A percentile compares a stretch with the other conserved stretches of the same genome.
phyloP scores from a whole-genome alignment of 2,329 filamentous ascomycete genomes.

The Fusarium sp. region DNA sequence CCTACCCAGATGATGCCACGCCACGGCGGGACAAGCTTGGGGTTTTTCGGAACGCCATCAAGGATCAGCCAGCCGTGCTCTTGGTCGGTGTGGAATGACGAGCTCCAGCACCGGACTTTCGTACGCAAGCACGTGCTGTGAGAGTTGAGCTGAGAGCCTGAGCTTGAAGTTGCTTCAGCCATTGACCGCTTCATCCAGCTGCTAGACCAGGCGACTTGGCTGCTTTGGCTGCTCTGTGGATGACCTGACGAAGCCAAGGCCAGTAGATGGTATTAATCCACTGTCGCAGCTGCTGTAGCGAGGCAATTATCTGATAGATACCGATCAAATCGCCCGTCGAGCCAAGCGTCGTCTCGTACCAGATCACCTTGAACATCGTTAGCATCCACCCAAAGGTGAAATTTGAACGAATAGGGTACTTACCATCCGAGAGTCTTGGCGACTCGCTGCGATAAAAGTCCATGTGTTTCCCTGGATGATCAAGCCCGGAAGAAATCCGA shows the following conservation, averaged over 20 bases:
- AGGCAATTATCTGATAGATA: constrained; percentile 6
- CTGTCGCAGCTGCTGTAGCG: constrained; percentile 6
- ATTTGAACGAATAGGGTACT: neutral
- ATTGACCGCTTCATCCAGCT: neutral
- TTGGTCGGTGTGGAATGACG: too few relatives aligned
- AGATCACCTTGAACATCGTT: neutral
- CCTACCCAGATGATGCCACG: too few relatives aligned
- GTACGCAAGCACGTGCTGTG: too few relatives aligned
- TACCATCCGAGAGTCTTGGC: constrained; percentile 3
- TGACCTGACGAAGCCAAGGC: neutral
- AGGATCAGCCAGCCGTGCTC: too few relatives aligned
- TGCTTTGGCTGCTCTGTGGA: neutral
- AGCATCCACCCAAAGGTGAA: neutral
- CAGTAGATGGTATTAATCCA: neutral
- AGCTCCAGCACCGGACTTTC: too few relatives aligned
- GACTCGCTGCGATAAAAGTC: constrained; percentile 5
- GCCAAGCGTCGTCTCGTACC: constrained; percentile 1
- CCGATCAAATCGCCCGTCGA: constrained; percentile 5
- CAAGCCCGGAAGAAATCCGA: constrained; percentile 6
- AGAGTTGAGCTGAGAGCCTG: neutral
- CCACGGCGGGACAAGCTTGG: too few relatives aligned
- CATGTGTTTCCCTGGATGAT: constrained; percentile 17
- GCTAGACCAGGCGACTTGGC: neutral
- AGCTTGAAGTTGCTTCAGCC: neutral
- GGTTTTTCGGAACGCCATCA: too few relatives aligned